Conservation (phyloP, 2,329 filamentous ascomycete genomes). For the Geosmithia putterillii region DNA sequence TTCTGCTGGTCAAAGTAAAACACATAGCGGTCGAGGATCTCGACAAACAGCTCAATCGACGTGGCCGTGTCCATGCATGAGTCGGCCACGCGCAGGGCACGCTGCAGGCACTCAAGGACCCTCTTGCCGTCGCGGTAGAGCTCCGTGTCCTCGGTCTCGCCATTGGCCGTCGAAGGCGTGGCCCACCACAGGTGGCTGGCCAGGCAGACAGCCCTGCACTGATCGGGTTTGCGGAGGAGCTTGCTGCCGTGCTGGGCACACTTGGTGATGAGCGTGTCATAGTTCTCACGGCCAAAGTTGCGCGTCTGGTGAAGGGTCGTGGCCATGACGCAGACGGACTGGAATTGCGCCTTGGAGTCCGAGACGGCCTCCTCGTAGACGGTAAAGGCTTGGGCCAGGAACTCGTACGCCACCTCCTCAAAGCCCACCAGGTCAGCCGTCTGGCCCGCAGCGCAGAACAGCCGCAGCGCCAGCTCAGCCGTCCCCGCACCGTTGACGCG, state of each 20-base stretch:
- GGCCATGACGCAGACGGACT: conserved; percentile 90
- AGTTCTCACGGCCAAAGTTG: conserved; percentile 92
- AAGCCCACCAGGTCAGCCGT: conserved; percentile 84
- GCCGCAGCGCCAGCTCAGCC: conserved; percentile 75
- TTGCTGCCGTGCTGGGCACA: conserved; percentile 95
- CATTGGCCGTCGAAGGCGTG: conserved; percentile 64
- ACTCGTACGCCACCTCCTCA: conserved; percentile 95
- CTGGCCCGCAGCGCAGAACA: conserved; percentile 88
- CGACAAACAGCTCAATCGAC: conserved; percentile 94
- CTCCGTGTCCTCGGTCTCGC: conserved; percentile 73
- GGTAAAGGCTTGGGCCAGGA: conserved; percentile 95
- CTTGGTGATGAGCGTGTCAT: conserved; percentile 97
- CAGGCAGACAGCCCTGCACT: conserved; percentile 91
- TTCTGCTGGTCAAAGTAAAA: conserved; percentile 99
- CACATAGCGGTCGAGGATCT: conserved; percentile 95
- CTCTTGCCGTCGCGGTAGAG: conserved; percentile 96
- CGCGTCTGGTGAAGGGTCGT: conserved; percentile 79
- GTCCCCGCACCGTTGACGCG: conserved; percentile 67
- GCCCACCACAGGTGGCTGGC: conserved; percentile 98
- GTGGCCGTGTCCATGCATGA: conserved; percentile 98
- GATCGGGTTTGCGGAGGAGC: conserved; percentile 91
- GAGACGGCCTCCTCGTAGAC: conserved; percentile 95
- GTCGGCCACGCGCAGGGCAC: conserved; percentile 88
- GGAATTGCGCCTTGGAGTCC: conserved; percentile 93
- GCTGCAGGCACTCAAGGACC: conserved; percentile 90